Base-by-base conservation (phyloP, 1,139 yeast species). In the Arxiozyma telluris region DNA sequence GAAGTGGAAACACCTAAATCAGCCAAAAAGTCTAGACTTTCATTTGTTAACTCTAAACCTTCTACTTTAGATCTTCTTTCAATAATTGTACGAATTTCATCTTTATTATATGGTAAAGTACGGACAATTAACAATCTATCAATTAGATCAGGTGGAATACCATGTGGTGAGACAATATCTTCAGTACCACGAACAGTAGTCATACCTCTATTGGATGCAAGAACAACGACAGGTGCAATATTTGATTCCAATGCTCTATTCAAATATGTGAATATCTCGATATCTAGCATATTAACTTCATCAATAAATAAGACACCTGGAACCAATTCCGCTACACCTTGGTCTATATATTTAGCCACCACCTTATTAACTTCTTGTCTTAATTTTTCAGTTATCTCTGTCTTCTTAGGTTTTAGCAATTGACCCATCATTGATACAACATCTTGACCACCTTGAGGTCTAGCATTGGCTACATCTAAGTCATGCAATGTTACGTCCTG, bases 381-480 rank as follows among this genome's bases (percentile, higher is more conserved):
- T 68, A 93, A 79, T 71, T 94, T 93, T 66, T 93, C 98, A 48
- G 98, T 94, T 66, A 93, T 93, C 73, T 93, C 99, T n/a, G 99
- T 93, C 75, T 93, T 93, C 64, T 87, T 85, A 54, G 98, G 98
- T 74, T 91, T 93, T 76, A 93, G 78, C 60, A 93, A 76, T 74
- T 93, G 98, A 47, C 98, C 98, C 98, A 93, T 93, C 96, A 94
- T 89, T 9, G 97, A 89, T 68, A 93, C 79, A 51, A 94, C 96
- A 68, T 93, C 98, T 73, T 94, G 98, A 39, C 98, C 98, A 60
- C 98, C 98, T 73, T 93, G 98, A 17, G 99, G 98, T 65, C 91
- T 82, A 1, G 98, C 91, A 68, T 93, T 93, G 51, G 98, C 98
- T 50, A 89, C 85, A 72, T 93, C 99, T 67, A 93, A 76, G 69